Evolutionary conservation across 164 flowering plant genomes (phyloP).

Genomic region (Vitis vinifera): DNA sequence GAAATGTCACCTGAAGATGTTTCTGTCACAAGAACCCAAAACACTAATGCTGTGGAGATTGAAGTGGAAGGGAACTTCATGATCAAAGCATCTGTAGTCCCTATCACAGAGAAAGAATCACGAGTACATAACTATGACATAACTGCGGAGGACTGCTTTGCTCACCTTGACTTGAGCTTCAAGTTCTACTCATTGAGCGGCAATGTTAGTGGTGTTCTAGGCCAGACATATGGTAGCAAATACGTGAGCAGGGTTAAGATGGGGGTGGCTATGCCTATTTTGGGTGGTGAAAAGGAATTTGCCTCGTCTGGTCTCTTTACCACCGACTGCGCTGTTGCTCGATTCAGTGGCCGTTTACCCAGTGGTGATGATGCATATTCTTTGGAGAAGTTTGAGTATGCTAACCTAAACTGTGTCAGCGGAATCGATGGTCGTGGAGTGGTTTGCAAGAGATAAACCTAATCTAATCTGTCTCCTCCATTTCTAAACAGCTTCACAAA

Average conservation of each 20-base stretch:
- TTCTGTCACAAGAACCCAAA: constrained; percentile 26
- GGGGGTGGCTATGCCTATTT: constrained; percentile 48
- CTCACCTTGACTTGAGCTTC: constrained; percentile 69
- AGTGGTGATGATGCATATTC: not conserved
- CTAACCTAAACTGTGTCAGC: constrained; percentile 29
- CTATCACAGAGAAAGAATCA: constrained; percentile 56
- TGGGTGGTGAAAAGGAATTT: constrained; percentile 59
- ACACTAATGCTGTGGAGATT: constrained; percentile 34
- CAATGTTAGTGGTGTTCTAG: constrained; percentile 53
- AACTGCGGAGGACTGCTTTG: constrained; percentile 57
- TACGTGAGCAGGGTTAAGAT: constrained; percentile 55
- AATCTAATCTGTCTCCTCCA: too few species aligned
- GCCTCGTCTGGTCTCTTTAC: constrained; percentile 36
- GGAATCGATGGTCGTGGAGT: constrained; percentile 42
- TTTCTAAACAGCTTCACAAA: too few species aligned
- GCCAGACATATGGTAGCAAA: constrained; percentile 44
- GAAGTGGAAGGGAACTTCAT: constrained; percentile 45
- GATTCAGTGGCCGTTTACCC: constrained; percentile 16
- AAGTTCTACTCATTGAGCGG: constrained; percentile 51
- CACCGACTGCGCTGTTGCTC: constrained; percentile 48
- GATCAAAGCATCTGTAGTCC: constrained; percentile 60
- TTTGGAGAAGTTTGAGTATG: constrained; percentile 14
- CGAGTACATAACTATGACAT: constrained; percentile 55
- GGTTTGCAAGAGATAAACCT: constrained; percentile 42
- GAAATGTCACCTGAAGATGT: constrained; percentile 6